These are phyloP conservation scores for Exophiala spinifera DNA, from an alignment of 2,329 filamentous ascomycete genomes.

Conservation along the genomic window DNA sequence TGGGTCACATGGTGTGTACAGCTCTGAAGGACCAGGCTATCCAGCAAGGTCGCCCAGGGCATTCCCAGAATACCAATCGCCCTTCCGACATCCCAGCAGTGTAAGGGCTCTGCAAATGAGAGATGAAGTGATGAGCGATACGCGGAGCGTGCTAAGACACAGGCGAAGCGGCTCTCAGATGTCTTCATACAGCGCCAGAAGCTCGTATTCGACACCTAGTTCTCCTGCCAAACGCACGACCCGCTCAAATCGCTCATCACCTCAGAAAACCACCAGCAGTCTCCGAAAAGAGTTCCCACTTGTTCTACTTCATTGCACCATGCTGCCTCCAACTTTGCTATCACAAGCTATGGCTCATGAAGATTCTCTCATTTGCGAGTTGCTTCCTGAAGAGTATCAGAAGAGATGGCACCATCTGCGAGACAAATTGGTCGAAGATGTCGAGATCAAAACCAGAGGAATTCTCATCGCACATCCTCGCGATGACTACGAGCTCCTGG, in stretches of 20 bases:
- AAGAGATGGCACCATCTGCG: conserved; percentile 51
- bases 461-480: conserved; percentile 62
- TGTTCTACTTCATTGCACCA: conserved; percentile 59
- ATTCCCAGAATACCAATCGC: conserved; percentile 33
- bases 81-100: conserved; percentile 46
- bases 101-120: conserved; percentile 45
- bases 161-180: conserved; percentile 21
- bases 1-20: not conserved
- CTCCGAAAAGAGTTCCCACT: conserved; percentile 52
- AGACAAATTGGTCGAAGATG: conserved; percentile 51
- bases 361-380: conserved; percentile 46
- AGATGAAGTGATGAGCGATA: conserved; percentile 38
- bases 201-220: conserved; percentile 19
- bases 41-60: conserved; percentile 4
- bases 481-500: conserved; percentile 61
- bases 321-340: conserved; percentile 53
- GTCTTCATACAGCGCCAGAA: conserved; percentile 24
- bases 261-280: conserved; percentile 32
- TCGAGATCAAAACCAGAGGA: conserved; percentile 56
- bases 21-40: not conserved
- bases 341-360: conserved; percentile 42
- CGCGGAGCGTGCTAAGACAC: conserved; percentile 39
- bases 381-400: conserved; percentile 48
- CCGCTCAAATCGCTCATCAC: conserved; percentile 14
- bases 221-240: conserved; percentile 26